phyloP scores from a whole-genome alignment of 495 filamentous ascomycete species.

The Tuber microsphaerosporum region DNA sequence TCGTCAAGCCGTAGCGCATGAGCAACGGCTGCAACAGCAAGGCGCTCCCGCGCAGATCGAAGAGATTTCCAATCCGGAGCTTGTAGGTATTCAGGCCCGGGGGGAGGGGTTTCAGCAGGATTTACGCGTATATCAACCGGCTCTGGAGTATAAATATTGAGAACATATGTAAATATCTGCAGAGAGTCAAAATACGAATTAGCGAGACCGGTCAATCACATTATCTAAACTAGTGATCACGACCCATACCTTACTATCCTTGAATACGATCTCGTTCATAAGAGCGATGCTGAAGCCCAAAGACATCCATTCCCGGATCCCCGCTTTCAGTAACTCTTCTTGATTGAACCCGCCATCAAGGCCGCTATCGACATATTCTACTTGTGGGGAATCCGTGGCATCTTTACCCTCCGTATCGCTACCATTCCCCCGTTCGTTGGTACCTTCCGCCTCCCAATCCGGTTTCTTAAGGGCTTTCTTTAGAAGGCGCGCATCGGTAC shows the following conservation, averaged over 20 bases:
- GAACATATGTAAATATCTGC: slow-evolving; percentile 25
- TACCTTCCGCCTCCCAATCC: not conserved
- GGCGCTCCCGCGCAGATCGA: slow-evolving; percentile 21
- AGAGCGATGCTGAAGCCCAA: slow-evolving; percentile 47
- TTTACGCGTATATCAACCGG: slow-evolving; percentile 11
- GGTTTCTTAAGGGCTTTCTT: not conserved
- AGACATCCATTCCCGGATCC: slow-evolving; percentile 19
- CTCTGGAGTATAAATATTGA: slow-evolving; percentile 8
- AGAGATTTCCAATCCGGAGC: not conserved
- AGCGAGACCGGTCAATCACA: not conserved
- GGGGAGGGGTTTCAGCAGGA: not conserved
- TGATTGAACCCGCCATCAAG: not conserved
- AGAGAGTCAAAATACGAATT: not conserved
- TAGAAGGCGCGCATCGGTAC: slow-evolving; percentile 42
- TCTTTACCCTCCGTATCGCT: slow-evolving; percentile 7
- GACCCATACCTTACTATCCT: slow-evolving; percentile 52
- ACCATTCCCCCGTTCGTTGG: not conserved
- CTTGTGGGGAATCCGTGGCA: not conserved
- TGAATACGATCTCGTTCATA: slow-evolving; percentile 53
- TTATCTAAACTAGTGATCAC: not conserved
- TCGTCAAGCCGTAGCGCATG: slow-evolving; percentile 8
- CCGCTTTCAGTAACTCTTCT: slow-evolving; percentile 8
- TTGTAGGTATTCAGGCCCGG: not conserved
- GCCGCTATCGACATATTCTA: not conserved
- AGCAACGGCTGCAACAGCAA: slow-evolving; percentile 22